Base-by-base conservation (phyloP, 345 rosid species). In the Salix dunnii region DNA sequence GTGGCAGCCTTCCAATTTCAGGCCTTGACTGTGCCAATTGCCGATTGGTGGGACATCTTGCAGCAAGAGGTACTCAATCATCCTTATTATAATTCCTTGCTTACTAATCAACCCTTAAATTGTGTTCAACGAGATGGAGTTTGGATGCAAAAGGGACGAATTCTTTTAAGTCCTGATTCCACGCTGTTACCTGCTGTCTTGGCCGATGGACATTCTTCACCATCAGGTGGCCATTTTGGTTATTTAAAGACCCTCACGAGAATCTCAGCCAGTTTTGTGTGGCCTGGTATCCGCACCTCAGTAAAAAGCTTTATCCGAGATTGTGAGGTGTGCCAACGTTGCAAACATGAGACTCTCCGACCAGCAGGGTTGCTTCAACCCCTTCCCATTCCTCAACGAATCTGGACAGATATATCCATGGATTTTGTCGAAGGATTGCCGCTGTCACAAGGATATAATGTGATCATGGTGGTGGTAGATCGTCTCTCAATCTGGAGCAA, bases 151-250 rank as follows among this genome's bases (percentile, higher is more conserved):
- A 48, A 0, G 1, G 21, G 21, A 16, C 0, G 7, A 1, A 0
- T 48, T 0, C 53, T 1, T 6, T 16, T 48, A 1, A 48, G 21
- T 16, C 53, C 21, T 7, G 4, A 2, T 16, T 48, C 21, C 0
- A 1, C 7, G 0, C 0, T 48, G 0, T 5, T 17, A 1, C 53
- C 7, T 17, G 1, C 7, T 4, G 21, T 48, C 2, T 4, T 48
- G 20, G 7, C 7, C 53, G 53, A 48, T 48, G 20, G 53, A 6
- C 53, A 48, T 0, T 48, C 53, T 48, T 48, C 21, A 0, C 2
- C 53, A 0, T 1, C 53, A 1, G 2, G 53, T 1, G 53, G 21
- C 0, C 53, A 48, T 4, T 48, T 48, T 4, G 21, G 53, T 1
- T 48, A 48, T 2, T 1, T 48, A 0, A 48, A 48, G 53, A 48